These are phyloP conservation scores for Plasmodium sp. DNA, from an alignment of 169 alveolate genomes.

Conservation along the genomic window DNA sequence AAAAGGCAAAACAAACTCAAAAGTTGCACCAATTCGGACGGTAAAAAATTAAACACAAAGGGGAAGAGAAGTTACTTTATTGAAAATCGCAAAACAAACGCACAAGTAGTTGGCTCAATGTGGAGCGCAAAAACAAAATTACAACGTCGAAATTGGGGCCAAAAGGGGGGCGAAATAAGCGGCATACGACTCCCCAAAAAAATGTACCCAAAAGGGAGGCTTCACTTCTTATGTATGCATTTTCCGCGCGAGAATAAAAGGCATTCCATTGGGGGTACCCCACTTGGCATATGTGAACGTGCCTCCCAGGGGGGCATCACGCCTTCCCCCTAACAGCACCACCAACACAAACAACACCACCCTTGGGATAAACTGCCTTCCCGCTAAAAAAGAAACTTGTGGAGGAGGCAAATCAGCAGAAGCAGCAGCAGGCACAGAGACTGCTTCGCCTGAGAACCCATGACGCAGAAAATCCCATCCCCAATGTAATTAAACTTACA, in stretches of 20 bases:
- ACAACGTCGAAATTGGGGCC: neutral
- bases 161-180: neutral
- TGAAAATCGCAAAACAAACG: neutral
- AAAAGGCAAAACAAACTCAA: neutral
- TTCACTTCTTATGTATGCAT: neutral
- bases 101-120: neutral
- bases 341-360: neutral
- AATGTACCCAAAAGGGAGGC: neutral
- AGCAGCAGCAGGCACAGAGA: neutral
- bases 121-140: neutral
- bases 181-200: neutral
- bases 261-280: neutral
- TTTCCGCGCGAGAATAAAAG: neutral
- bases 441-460: constrained; percentile 14
- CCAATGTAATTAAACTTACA: constrained; percentile 29
- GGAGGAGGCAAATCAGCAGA: constrained; percentile 3
- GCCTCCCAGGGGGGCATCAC: neutral
- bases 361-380: too few relatives aligned
- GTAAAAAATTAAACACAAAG: neutral
- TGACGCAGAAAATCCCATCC: constrained; percentile 68
- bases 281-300: neutral
- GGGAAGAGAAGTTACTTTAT: neutral
- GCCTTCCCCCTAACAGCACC: neutral
- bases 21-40: neutral
- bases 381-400: constrained; percentile 9